phyloP scores from a whole-genome alignment of 225 moss, liverwort and hornwort species.

The Rhytidiadelphus loreus region DNA sequence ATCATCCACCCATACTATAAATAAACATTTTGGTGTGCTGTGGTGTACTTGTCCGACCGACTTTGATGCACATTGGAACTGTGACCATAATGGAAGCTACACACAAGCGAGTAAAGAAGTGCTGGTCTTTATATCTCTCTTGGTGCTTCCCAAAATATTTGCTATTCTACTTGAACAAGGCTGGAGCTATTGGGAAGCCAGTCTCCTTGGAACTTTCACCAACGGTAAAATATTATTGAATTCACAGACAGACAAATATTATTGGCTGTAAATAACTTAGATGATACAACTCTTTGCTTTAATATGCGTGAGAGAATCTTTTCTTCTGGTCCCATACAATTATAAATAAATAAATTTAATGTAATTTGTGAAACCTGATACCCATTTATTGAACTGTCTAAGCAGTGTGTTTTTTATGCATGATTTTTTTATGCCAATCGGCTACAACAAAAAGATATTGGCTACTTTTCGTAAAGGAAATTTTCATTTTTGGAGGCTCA shows the following conservation, averaged over 20 bases:
- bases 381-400: neutral
- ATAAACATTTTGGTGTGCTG: neutral
- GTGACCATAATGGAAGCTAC: neutral
- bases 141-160: neutral
- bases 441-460: no score
- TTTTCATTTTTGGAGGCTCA: no score
- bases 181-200: neutral
- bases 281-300: neutral
- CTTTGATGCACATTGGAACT: no score
- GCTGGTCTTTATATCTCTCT: neutral
- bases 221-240: neutral
- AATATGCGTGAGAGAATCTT: neutral
- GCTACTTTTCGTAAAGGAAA: no score
- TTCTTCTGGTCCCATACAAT: fast-evolving
- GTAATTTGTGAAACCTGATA: no score
- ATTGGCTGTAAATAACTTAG: neutral
- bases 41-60: neutral
- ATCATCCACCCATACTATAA: neutral
- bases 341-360: no score
- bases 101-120: neutral
- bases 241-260: no score
- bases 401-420: no score
- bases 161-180: neutral
- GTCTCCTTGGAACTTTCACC: neutral
- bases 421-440: no score